A percentile compares a stretch with the other conserved stretches of the same genome.
Evolutionary conservation across 176 grass and related monocot genomes (phyloP).

Genomic region (Phyllostachys edulis): DNA sequence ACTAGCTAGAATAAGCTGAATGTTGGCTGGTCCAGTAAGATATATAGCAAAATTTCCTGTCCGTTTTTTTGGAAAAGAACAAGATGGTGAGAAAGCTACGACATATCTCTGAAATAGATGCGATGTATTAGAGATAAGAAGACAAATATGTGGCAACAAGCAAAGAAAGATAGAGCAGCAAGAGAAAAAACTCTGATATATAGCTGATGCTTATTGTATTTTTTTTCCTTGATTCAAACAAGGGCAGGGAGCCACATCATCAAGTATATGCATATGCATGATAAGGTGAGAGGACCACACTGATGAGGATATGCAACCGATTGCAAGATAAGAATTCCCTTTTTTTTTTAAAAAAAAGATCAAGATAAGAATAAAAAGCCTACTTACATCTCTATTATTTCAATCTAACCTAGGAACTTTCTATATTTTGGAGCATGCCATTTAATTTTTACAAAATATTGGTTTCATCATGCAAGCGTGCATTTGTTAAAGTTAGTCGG

Average conservation of each 20-base stretch:
- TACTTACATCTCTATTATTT: constrained; percentile 17
- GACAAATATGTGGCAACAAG: constrained; percentile 27
- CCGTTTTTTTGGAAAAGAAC: constrained; percentile 13
- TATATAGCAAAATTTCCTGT: not conserved
- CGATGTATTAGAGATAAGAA: constrained; percentile 10
- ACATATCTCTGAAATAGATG: constrained; percentile 22
- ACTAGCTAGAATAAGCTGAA: constrained; percentile 9
- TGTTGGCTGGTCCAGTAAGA: constrained; percentile 23
- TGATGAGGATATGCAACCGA: constrained; percentile 32
- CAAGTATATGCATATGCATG: constrained; percentile 19
- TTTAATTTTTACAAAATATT: not conserved
- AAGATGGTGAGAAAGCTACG: constrained; percentile 11
- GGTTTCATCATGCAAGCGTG: not conserved
- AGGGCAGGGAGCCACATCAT: not conserved
- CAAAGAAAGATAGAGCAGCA: constrained; percentile 2
- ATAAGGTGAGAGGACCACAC: constrained; percentile 42
- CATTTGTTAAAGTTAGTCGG: not conserved
- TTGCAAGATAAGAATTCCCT: constrained; percentile 41
- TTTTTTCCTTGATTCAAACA: constrained; percentile 13
- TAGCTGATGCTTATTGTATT: not conserved
- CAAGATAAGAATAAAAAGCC: constrained; percentile 28
- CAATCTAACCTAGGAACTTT: not conserved
- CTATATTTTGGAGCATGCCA: not conserved
- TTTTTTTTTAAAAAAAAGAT: constrained; percentile 25
- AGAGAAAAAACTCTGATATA: not conserved